These are phyloP conservation scores for Dalbergia cochinchinensis DNA, from an alignment of 306 rosid species.

Conservation along the genomic window DNA sequence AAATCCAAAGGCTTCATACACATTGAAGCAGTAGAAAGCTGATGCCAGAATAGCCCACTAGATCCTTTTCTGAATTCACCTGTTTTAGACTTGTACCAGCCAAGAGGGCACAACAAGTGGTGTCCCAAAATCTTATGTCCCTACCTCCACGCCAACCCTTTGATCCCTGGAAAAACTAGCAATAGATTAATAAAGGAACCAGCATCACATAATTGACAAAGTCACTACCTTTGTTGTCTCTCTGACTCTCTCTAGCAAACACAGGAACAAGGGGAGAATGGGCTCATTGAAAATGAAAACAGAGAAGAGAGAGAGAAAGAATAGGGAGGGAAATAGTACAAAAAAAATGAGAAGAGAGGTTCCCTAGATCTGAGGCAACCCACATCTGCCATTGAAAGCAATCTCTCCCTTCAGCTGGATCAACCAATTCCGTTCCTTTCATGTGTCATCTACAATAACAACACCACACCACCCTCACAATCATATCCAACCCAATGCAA, in stretches of 20 bases:
- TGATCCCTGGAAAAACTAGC: slow-evolving; percentile 46
- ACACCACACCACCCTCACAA: slow-evolving; percentile 32
- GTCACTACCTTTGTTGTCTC: slow-evolving; percentile 13
- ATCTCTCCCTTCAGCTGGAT: background rate
- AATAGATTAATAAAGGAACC: slow-evolving; percentile 42
- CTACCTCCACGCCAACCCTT: slow-evolving; percentile 48
- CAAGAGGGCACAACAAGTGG: slow-evolving; percentile 26
- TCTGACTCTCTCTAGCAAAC: slow-evolving; percentile 33
- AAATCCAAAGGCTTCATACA: background rate
- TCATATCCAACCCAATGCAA: slow-evolving; percentile 26
- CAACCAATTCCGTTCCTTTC: slow-evolving; percentile 49
- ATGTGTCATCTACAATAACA: slow-evolving; percentile 48
- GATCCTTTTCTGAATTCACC: slow-evolving; percentile 46
- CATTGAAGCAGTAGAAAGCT: slow-evolving; percentile 29
- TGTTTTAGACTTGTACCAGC: slow-evolving; percentile 38
- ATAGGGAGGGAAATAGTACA: slow-evolving; percentile 12
- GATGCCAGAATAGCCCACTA: slow-evolving; percentile 39
- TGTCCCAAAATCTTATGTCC: slow-evolving; percentile 42
- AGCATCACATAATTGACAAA: slow-evolving; percentile 34
- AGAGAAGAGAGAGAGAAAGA: background rate
- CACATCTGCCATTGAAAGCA: slow-evolving; percentile 52
- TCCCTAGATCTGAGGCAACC: slow-evolving; percentile 68
- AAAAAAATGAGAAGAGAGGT: slow-evolving; percentile 36
- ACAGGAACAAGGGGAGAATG: slow-evolving; percentile 45
- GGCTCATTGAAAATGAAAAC: slow-evolving; percentile 41